These are phyloP conservation scores for Erodium maritimum DNA, from an alignment of 345 rosid species.

Conservation along the genomic window DNA sequence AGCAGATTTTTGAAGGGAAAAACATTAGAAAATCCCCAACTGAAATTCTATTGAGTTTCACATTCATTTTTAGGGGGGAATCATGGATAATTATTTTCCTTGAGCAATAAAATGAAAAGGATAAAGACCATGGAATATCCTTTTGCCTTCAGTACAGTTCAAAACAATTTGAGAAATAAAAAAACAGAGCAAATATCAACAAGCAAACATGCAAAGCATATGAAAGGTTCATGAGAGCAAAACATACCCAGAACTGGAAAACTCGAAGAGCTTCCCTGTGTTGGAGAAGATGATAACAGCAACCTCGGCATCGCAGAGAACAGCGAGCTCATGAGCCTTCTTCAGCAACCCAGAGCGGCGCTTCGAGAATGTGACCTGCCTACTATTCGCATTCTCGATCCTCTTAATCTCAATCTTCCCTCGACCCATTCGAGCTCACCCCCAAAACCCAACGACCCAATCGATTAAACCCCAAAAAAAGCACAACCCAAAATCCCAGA, in stretches of 20 bases:
- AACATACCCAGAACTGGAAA: constrained; percentile 60
- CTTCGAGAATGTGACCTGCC: constrained; percentile 96
- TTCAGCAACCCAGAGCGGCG: constrained; percentile 84
- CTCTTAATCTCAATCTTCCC: constrained; percentile 92
- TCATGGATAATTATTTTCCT: too few relatives aligned
- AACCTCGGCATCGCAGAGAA: constrained; percentile 91
- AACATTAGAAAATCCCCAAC: too few relatives aligned
- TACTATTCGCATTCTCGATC: constrained; percentile 88
- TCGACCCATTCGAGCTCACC: constrained; percentile 68
- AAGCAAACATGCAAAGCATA: background rate
- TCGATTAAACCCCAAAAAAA: background rate
- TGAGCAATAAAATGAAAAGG: too few relatives aligned
- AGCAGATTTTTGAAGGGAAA: too few relatives aligned
- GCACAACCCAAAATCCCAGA: constrained; percentile 2
- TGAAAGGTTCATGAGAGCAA: too few relatives aligned
- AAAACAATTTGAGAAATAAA: too few relatives aligned
- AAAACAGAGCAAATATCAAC: too few relatives aligned
- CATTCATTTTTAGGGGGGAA: too few relatives aligned
- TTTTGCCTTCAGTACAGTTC: too few relatives aligned
- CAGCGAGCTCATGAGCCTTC: constrained; percentile 78
- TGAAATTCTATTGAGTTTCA: too few relatives aligned
- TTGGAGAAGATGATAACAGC: constrained; percentile 87
- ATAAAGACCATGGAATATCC: too few relatives aligned
- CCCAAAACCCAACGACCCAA: constrained; percentile 18
- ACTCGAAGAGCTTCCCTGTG: constrained; percentile 87